phyloP scores from a whole-genome alignment of 176 grass and related monocot genomes.

The Oryza meyeriana region DNA sequence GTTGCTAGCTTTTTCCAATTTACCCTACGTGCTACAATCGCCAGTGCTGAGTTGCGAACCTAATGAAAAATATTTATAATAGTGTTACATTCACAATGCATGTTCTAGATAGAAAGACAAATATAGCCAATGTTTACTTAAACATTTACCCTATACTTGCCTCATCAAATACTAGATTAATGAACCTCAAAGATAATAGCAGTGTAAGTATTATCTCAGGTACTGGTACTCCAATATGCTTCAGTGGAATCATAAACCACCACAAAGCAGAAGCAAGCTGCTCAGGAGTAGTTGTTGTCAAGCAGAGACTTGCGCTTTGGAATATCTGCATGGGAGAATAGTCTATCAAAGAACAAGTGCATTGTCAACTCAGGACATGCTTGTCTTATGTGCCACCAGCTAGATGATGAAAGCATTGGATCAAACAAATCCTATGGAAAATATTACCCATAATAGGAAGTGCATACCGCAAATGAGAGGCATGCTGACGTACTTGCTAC shows the following conservation, averaged over 20 bases:
- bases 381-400: neutral
- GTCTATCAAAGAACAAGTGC: neutral
- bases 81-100: slow-evolving; percentile 11
- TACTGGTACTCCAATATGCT: slow-evolving; percentile 69
- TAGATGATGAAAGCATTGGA: slow-evolving; percentile 8
- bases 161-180: slow-evolving; percentile 98
- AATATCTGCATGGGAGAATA: slow-evolving; percentile 65
- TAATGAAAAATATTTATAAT: slow-evolving; percentile 35
- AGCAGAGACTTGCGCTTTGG: slow-evolving; percentile 93
- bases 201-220: slow-evolving; percentile 90
- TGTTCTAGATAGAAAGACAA: slow-evolving; percentile 18
- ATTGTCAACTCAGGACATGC: neutral
- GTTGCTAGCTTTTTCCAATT: slow-evolving; percentile 59
- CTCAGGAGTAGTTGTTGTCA: slow-evolving; percentile 87
- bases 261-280: slow-evolving; percentile 90
- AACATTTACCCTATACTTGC: slow-evolving; percentile 42
- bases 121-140: slow-evolving; percentile 4
- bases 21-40: slow-evolving; percentile 77
- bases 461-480: slow-evolving; percentile 83
- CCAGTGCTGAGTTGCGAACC: slow-evolving; percentile 83
- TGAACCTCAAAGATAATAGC: slow-evolving; percentile 89
- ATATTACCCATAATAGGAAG: slow-evolving; percentile 33
- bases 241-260: slow-evolving; percentile 94
- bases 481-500: slow-evolving; percentile 91
- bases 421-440: slow-evolving; percentile 20